phyloP scores from a whole-genome alignment of 75 land plant species.

The Gnetum montanum region DNA sequence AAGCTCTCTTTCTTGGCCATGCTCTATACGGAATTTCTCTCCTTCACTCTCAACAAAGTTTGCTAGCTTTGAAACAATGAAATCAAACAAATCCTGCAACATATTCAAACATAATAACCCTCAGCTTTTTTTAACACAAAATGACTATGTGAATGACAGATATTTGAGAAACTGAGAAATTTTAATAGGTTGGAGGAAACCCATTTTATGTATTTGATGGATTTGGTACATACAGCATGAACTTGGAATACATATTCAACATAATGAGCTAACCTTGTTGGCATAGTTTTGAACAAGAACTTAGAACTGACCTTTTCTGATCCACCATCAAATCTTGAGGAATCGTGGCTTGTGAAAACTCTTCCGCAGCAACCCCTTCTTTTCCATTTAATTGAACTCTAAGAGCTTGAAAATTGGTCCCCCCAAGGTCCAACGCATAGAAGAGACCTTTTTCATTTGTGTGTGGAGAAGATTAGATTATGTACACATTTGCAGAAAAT shows the following conservation, averaged over 20 bases:
- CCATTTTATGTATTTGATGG: no score
- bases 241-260: no score
- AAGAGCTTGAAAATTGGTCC: constrained; percentile 64
- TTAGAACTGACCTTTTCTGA: constrained; percentile 36
- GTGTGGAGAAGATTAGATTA: constrained; percentile 10
- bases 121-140: no score
- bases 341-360: constrained; percentile 43
- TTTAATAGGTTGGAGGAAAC: no score
- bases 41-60: constrained; percentile 46
- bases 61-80: constrained; percentile 52
- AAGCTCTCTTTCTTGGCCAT: constrained; percentile 47
- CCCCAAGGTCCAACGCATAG: constrained; percentile 75
- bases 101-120: constrained; percentile 1
- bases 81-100: constrained; percentile 73
- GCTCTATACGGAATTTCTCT: constrained; percentile 21
- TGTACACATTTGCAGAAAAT: no score
- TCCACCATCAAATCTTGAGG: constrained; percentile 54
- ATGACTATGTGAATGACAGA: no score
- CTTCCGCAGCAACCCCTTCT: constrained; percentile 23
- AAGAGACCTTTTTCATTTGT: constrained; percentile 56
- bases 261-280: no score
- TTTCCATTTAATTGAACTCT: constrained; percentile 60
- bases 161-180: no score
- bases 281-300: no score
- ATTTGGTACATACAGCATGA: no score